Conservation (phyloP, 495 filamentous ascomycete genomes). For the Hypoxylon rickii region DNA sequence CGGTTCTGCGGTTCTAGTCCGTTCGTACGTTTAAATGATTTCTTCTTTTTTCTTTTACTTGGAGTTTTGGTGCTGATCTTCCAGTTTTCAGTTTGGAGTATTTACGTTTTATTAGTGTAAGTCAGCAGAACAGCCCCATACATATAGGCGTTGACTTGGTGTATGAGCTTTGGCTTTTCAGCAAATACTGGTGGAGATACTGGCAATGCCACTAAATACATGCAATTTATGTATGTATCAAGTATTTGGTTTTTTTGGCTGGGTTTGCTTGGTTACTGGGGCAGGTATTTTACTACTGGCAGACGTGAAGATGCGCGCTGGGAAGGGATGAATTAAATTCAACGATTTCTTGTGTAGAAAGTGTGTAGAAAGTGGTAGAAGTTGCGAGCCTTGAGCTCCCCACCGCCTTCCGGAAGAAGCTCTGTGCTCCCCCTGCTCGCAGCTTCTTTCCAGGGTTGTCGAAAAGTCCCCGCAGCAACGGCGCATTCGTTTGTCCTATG, state of each 20-base stretch:
- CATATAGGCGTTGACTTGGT: too few relatives aligned
- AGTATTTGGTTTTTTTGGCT: too few relatives aligned
- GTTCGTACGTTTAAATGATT: not conserved
- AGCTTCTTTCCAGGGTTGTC: too few relatives aligned
- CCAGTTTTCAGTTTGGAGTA: not conserved
- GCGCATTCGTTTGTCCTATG: constrained; percentile 6
- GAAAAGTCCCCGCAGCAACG: constrained; percentile 22
- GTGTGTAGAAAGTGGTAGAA: constrained; percentile 25
- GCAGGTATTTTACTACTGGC: not conserved
- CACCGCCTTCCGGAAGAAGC: constrained; percentile 30
- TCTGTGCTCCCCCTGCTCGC: constrained; percentile 15
- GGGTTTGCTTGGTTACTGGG: not conserved
- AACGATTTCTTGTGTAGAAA: not conserved
- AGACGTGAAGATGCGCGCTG: not conserved
- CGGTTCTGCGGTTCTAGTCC: too few relatives aligned
- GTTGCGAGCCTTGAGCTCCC: constrained; percentile 26
- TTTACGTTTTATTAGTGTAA: not conserved
- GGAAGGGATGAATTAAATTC: not conserved
- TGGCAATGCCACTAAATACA: too few relatives aligned
- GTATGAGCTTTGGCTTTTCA: too few relatives aligned
- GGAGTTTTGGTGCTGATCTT: not conserved
- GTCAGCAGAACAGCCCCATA: too few relatives aligned
- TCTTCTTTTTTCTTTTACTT: not conserved
- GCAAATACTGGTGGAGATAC: too few relatives aligned
- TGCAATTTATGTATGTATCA: too few relatives aligned